These are phyloP conservation scores for Lycium barbarum DNA, from an alignment of 257 asterid genomes.

Conservation along the genomic window DNA sequence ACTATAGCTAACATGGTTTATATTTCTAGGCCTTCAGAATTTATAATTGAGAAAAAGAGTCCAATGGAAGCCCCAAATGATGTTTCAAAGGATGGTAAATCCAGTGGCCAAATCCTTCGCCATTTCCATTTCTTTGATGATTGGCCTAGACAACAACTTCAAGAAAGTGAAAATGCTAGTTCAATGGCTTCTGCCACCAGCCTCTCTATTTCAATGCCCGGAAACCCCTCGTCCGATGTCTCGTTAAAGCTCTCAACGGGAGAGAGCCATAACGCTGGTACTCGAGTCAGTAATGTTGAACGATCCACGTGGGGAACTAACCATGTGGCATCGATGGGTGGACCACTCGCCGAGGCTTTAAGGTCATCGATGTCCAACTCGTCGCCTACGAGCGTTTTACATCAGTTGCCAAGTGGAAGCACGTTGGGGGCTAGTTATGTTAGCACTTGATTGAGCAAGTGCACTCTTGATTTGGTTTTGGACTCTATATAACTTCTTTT, in stretches of 20 bases:
- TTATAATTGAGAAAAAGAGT: constrained; percentile 44
- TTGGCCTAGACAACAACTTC: constrained; percentile 71
- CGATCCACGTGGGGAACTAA: constrained; percentile 51
- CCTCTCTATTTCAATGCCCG: constrained; percentile 71
- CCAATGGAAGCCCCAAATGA: constrained; percentile 45
- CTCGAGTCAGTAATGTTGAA: constrained; percentile 34
- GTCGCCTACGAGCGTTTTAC: constrained; percentile 82
- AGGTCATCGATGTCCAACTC: constrained; percentile 66
- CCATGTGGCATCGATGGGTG: constrained; percentile 65
- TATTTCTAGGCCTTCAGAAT: constrained; percentile 54
- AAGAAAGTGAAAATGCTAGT: constrained; percentile 43
- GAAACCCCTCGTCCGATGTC: constrained; percentile 64
- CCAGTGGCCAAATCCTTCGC: constrained; percentile 56
- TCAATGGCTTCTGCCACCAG: constrained; percentile 49
- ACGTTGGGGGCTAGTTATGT: constrained; percentile 52
- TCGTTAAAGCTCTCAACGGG: constrained; percentile 79
- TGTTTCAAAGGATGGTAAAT: constrained; percentile 33
- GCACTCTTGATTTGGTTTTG: neutral
- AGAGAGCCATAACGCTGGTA: constrained; percentile 37
- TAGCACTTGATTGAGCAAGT: constrained; percentile 38
- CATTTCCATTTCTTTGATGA: constrained; percentile 82
- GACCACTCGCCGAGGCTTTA: constrained; percentile 91
- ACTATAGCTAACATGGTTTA: neutral
- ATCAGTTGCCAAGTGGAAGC: constrained; percentile 45
- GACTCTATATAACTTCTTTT: neutral